A percentile compares a stretch with the other conserved stretches of the same genome.
phyloP scores from a whole-genome alignment of 352 stramenopile genomes.

The Globisporangium parvum region DNA sequence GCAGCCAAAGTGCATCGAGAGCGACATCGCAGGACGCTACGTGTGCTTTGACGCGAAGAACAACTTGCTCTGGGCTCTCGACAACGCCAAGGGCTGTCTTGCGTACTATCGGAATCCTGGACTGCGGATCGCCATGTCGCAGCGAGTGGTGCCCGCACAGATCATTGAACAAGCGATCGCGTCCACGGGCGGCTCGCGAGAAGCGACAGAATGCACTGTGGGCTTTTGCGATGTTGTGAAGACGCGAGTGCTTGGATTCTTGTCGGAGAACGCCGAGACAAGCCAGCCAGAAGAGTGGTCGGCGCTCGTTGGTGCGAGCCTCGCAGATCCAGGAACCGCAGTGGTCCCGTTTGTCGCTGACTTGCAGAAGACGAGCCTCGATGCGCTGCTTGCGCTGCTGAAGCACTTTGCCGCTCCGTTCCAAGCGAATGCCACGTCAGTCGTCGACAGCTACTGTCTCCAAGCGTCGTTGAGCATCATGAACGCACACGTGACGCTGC shows the following conservation, averaged over 20 bases:
- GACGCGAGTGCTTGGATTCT: conserved; percentile 27
- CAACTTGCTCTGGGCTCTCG: conserved; percentile 38
- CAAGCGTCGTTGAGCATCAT: conserved; percentile 39
- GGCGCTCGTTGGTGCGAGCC: neutral
- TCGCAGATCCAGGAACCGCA: neutral
- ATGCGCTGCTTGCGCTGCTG: conserved; percentile 24
- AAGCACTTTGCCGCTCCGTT: conserved; percentile 27
- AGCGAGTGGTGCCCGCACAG: conserved; percentile 13
- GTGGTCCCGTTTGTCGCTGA: conserved; percentile 43
- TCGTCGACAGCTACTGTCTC: conserved; percentile 25
- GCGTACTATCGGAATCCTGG: conserved; percentile 36
- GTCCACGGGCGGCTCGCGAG: no score
- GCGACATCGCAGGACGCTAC: conserved; percentile 13
- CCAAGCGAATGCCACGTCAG: conserved; percentile 14
- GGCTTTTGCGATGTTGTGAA: conserved; percentile 10
- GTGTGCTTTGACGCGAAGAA: conserved; percentile 51
- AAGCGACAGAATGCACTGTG: no score
- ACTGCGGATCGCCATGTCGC: conserved; percentile 30
- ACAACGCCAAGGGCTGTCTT: conserved; percentile 23
- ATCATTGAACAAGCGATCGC: conserved; percentile 1
- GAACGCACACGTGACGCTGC: conserved; percentile 30
- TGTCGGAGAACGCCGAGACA: conserved; percentile 36
- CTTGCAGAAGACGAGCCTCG: conserved; percentile 26
- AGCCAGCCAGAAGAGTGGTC: conserved; percentile 15
- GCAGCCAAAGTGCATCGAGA: conserved; percentile 21